Conservation (phyloP, 129 eudicot species). For the Arctium minus region DNA sequence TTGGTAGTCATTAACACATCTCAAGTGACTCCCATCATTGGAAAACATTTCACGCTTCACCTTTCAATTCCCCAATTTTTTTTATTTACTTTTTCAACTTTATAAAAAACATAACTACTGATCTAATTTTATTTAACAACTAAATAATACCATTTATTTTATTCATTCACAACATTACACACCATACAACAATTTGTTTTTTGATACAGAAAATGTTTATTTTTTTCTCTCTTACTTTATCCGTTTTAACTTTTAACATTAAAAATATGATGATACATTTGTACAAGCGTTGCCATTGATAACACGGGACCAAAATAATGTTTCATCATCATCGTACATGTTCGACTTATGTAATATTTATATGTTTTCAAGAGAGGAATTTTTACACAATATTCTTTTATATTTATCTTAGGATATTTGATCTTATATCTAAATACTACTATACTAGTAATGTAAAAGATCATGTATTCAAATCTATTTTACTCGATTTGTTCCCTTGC, state of each 20-base stretch:
- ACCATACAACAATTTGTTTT: background rate
- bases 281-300: background rate
- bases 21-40: slow-evolving; percentile 33
- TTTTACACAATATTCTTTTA: background rate
- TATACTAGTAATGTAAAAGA: background rate
- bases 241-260: background rate
- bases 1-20: slow-evolving; percentile 28
- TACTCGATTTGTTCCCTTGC: background rate
- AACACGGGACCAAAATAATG: slow-evolving; percentile 6
- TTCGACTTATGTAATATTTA: background rate
- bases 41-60: slow-evolving; percentile 30
- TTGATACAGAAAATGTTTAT: background rate
- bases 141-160: background rate
- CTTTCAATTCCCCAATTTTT: slow-evolving; percentile 1
- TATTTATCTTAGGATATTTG: background rate
- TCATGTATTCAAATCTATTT: background rate
- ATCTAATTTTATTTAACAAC: background rate
- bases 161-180: background rate
- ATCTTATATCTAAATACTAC: background rate
- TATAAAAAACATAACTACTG: too few relatives aligned
- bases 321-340: background rate
- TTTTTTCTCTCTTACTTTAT: background rate
- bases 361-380: background rate
- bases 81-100: slow-evolving; percentile 9
- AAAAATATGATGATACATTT: background rate